Evolutionary conservation across 495 filamentous ascomycete genomes (phyloP).

Genomic region (Hypomontagnella submonticulosa): DNA sequence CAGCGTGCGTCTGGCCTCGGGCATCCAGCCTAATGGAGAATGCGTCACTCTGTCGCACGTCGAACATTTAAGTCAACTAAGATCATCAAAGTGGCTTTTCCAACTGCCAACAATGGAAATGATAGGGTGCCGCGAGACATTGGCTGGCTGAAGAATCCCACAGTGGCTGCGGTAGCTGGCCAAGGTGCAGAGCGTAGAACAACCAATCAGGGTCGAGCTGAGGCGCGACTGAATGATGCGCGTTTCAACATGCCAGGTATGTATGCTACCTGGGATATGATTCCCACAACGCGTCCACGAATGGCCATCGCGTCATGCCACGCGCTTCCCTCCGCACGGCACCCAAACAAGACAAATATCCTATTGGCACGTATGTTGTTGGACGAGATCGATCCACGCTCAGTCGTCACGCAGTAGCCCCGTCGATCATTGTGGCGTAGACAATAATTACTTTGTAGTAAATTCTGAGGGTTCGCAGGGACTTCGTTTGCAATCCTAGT

Average conservation of each 20-base stretch:
- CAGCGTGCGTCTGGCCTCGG: conserved; percentile 29
- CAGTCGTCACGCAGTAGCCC: conserved; percentile 14
- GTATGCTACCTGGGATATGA: conserved; percentile 17
- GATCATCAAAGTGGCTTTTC: conserved; percentile 1
- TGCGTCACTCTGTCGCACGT: conserved; percentile 11
- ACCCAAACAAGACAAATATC: conserved; percentile 27
- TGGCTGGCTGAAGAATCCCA: conserved; percentile 40
- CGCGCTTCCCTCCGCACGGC: conserved; percentile 30
- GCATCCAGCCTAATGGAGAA: conserved; percentile 34
- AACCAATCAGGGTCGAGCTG: conserved; percentile 18
- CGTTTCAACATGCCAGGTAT: conserved; percentile 28
- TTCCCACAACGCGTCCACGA: conserved; percentile 30
- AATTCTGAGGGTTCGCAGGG: conserved; percentile 24
- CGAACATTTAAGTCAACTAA: conserved; percentile 8
- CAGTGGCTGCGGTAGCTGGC: conserved; percentile 18
- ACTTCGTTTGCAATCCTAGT: conserved; percentile 8
- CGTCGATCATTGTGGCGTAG: conserved; percentile 35
- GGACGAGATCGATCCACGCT: conserved; percentile 31
- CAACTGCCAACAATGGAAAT: conserved; percentile 36
- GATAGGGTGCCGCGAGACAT: conserved; percentile 24
- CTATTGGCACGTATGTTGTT: conserved; percentile 32
- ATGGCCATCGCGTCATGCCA: conserved; percentile 38
- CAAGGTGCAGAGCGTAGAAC: conserved; percentile 25
- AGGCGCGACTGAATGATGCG: conserved; percentile 30
- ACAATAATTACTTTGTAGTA: conserved; percentile 7